A percentile compares a stretch with the other conserved stretches of the same genome.
phyloP scores from a whole-genome alignment of 345 rosid genomes.

The Sonneratia caseolaris region DNA sequence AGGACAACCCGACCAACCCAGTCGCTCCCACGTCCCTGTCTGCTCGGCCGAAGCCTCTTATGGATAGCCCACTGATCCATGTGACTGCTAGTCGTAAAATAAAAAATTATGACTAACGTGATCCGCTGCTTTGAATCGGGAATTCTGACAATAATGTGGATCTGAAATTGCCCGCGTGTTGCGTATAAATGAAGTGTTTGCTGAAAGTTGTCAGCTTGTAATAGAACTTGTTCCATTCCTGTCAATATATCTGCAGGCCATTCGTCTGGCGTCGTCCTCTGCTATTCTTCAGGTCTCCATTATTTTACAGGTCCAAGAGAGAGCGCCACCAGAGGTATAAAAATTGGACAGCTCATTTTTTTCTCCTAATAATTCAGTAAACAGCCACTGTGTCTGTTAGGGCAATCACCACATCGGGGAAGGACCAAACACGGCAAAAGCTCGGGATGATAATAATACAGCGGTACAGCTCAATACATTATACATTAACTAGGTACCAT shows the following conservation, averaged over 20 bases:
- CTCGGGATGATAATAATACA: background rate
- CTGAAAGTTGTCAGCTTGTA: background rate
- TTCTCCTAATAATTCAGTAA: background rate
- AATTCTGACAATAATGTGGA: background rate
- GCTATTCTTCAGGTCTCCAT: background rate
- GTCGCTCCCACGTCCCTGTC: slow-evolving; percentile 49
- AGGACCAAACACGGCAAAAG: background rate
- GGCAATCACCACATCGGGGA: background rate
- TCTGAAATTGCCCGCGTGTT: background rate
- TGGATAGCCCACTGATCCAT: slow-evolving; percentile 11
- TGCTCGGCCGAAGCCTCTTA: slow-evolving; percentile 24
- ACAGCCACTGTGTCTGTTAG: background rate
- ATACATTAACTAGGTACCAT: background rate
- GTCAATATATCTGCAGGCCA: background rate
- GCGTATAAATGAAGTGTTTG: background rate
- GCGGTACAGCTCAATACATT: background rate
- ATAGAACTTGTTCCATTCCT: background rate
- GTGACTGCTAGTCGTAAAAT: background rate
- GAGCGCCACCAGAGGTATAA: background rate
- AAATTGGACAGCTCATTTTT: background rate
- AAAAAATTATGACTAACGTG: too few species aligned
- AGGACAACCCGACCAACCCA: slow-evolving; percentile 58
- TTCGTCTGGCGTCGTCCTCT: background rate
- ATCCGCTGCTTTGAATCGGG: background rate
- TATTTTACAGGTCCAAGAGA: background rate